Percentiles rank a stretch among this genome's conserved stretches.
These are phyloP conservation scores for Bipolaris cookei DNA, from an alignment of 2,329 filamentous ascomycete genomes.

Conservation along the genomic window DNA sequence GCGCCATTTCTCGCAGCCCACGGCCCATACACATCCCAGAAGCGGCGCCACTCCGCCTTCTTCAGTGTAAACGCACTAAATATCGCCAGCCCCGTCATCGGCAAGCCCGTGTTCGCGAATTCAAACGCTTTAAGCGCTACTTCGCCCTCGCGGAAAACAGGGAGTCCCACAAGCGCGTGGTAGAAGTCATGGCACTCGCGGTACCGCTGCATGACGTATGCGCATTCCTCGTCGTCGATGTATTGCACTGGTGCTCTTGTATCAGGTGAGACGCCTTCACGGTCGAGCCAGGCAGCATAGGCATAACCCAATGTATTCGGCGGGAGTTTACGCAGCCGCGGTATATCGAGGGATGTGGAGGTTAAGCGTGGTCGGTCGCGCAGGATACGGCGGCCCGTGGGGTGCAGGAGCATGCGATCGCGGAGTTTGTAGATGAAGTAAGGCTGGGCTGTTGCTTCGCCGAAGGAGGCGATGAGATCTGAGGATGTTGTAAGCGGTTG, in stretches of 20 bases:
- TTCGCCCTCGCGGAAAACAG: conserved; percentile 92
- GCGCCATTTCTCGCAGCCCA: conserved; percentile 90
- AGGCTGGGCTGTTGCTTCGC: conserved; percentile 90
- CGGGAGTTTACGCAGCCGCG: conserved; percentile 74
- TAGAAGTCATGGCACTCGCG: conserved; percentile 98
- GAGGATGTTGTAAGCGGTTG: conserved; percentile 1
- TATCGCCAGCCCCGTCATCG: conserved; percentile 90
- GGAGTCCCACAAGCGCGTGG: conserved; percentile 89
- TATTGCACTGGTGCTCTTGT: conserved; percentile 83
- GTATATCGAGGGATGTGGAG: conserved; percentile 71
- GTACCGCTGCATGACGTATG: conserved; percentile 98
- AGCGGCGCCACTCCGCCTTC: conserved; percentile 67
- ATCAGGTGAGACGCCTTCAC: conserved; percentile 91
- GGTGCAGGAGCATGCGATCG: conserved; percentile 83
- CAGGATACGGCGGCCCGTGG: conserved; percentile 89
- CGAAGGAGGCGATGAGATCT: conserved; percentile 95
- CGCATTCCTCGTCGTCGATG: conserved; percentile 93
- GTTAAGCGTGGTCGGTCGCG: conserved; percentile 88
- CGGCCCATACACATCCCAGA: conserved; percentile 78
- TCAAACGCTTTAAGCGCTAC: conserved; percentile 98
- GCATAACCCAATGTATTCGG: conserved; percentile 76
- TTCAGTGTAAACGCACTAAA: conserved; percentile 73
- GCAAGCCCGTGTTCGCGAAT: conserved; percentile 90
- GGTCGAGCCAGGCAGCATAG: conserved; percentile 90
- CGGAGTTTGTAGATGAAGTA: conserved; percentile 94